These are phyloP conservation scores for Saturnispora mendoncae DNA, from an alignment of 805 yeast genomes.

Conservation along the genomic window DNA sequence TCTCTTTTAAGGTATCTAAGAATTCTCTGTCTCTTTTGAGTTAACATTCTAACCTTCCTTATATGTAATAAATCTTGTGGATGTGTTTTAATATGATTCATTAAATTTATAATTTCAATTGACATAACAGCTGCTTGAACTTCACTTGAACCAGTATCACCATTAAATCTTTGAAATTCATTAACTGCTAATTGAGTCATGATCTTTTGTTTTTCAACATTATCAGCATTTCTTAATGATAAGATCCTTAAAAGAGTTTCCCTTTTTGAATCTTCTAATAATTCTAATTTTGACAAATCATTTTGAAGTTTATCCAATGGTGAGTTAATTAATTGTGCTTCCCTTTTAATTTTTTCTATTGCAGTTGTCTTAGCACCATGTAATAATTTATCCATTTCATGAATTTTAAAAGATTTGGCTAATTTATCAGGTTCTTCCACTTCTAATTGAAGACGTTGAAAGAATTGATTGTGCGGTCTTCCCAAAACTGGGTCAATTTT, in stretches of 20 bases:
- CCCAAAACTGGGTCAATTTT: conserved; percentile 84
- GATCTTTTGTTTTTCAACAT: conserved; percentile 45
- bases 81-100: conserved; percentile 60
- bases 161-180: conserved; percentile 76
- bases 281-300: conserved; percentile 19
- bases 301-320: conserved; percentile 2
- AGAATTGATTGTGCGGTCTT: conserved; percentile 52
- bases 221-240: conserved; percentile 61
- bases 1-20: conserved; percentile 74
- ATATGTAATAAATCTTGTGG: conserved; percentile 67
- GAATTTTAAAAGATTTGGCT: conserved; percentile 47
- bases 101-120: conserved; percentile 66
- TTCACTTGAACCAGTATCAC: conserved; percentile 92
- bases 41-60: conserved; percentile 68
- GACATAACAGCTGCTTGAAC: conserved; percentile 92
- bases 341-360: conserved; percentile 26
- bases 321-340: conserved; percentile 14
- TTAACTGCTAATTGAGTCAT: conserved; percentile 57
- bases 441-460: conserved; percentile 57
- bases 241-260: conserved; percentile 65
- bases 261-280: conserved; percentile 47
- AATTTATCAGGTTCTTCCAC: conserved; percentile 57
- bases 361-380: conserved; percentile 69
- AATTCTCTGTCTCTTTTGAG: conserved; percentile 80
- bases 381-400: conserved; percentile 65